Percentiles rank a stretch among this genome's conserved stretches.
phyloP scores from a whole-genome alignment of 164 flowering plant genomes.

The Akebia trifoliata region DNA sequence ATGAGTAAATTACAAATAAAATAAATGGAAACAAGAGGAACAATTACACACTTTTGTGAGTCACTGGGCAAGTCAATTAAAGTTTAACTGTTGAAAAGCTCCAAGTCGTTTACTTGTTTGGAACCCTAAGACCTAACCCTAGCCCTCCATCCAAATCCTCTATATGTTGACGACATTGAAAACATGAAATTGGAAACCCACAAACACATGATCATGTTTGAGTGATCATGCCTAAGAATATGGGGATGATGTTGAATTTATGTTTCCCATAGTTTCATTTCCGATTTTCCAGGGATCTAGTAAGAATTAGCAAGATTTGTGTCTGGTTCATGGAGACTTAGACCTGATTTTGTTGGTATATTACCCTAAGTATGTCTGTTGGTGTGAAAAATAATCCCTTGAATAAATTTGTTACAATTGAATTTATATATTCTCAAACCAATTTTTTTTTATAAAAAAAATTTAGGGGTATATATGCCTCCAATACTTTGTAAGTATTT shows the following conservation, averaged over 20 bases:
- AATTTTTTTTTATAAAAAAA: no score
- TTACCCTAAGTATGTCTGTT: neutral
- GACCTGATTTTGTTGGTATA: slow-evolving; percentile 2
- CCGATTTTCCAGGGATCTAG: neutral
- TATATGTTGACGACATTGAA: no score
- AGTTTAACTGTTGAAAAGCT: slow-evolving; percentile 3
- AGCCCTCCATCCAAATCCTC: neutral
- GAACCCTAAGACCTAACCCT: slow-evolving; percentile 8
- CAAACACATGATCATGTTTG: neutral
- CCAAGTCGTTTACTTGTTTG: neutral
- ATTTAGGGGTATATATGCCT: no score
- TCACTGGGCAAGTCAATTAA: neutral
- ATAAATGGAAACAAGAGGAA: neutral
- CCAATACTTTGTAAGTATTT: no score
- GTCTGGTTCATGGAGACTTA: neutral
- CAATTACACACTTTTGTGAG: no score
- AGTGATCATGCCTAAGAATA: neutral
- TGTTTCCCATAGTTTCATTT: slow-evolving; percentile 2
- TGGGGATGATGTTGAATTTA: neutral
- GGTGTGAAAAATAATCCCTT: neutral
- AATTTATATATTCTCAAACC: neutral
- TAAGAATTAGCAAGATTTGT: slow-evolving; percentile 7
- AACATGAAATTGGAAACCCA: no score
- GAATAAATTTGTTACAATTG: neutral
- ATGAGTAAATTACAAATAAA: neutral